Conservation (phyloP, 1,284 basidiomycete genomes). For the Cutaneotrichosporon mucoides region DNA sequence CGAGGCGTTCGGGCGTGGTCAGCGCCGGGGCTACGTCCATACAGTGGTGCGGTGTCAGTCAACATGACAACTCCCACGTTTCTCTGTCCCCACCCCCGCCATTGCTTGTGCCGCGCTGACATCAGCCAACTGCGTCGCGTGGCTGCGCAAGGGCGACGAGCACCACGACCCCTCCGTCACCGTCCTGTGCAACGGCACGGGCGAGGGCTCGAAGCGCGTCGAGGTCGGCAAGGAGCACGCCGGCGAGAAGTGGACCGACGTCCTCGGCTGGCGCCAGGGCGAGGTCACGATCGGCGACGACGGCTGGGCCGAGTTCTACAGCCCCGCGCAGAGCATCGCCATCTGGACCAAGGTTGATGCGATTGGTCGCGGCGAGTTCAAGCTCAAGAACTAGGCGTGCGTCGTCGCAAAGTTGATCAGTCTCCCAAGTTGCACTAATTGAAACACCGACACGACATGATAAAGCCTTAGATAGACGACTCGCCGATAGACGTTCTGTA, state of each 20-base stretch:
- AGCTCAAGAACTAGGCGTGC: slow-evolving; percentile 25
- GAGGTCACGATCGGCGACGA: slow-evolving; percentile 57
- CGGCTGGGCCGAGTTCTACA: slow-evolving; percentile 56
- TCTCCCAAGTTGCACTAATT: too few relatives aligned
- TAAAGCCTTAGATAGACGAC: too few relatives aligned
- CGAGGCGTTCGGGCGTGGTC: too few relatives aligned
- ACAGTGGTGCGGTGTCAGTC: too few relatives aligned
- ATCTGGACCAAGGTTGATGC: slow-evolving; percentile 56
- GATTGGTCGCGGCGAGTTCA: slow-evolving; percentile 51
- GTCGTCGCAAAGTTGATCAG: too few relatives aligned
- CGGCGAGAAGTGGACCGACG: slow-evolving; percentile 57
- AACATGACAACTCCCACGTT: too few relatives aligned
- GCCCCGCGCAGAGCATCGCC: slow-evolving; percentile 51
- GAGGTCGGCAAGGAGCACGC: slow-evolving; percentile 55
- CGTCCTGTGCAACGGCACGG: slow-evolving; percentile 48
- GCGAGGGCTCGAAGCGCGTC: slow-evolving; percentile 51
- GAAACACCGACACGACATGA: too few relatives aligned
- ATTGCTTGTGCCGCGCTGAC: neutral
- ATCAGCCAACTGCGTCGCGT: slow-evolving; percentile 51
- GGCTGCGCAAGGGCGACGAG: slow-evolving; percentile 55
- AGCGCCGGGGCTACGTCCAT: too few relatives aligned
- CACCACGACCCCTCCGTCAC: slow-evolving; percentile 54
- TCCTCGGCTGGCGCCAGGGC: slow-evolving; percentile 56
- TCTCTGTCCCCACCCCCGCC: too few relatives aligned
- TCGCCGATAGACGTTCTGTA: too few relatives aligned